Evolutionary conservation across 257 asterid species (phyloP), one percentile per base, ranked within the genome.

Genomic region (Haberlea rhodopensis): DNA sequence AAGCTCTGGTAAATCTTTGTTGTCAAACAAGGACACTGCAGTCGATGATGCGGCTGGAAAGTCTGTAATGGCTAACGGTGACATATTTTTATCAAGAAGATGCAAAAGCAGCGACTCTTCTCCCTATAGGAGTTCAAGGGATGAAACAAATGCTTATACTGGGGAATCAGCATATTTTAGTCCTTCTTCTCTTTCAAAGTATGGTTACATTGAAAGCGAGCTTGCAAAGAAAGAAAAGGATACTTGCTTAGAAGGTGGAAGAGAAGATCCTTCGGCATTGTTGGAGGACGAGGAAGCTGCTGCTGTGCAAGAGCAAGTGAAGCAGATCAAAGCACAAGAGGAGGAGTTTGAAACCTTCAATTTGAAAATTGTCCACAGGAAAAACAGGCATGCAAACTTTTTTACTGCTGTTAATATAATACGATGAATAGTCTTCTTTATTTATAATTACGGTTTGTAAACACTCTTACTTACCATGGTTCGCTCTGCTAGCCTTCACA

Each of bases 281-380:
- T 54, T 89, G 73, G 99, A 92, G 81, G 99, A 94, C 29, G 97
- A 94, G 63, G 99, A 94, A 78, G 94, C 92, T 77, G 84, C 84
- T 76, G 97, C 95, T 62, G 99, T 94, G 57, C 97, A 90, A 74
- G 99, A 94, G 79, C 99, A 94, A 73, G 97, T 94, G 73, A 87
- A 81, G 77, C 99, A 94, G 79, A 94, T 94, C 66, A 90, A 86
- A 82, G 91, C 96, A 40, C 99, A 94, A 73, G 99, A 94, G 85
- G 97, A 87, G 27, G 99, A 94, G 71, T 94, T 90, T 64, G 99
- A 94, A 76, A 90, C 99, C 63, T 94, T 94, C 54, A 80, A 86
- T 59, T 85, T 94, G 75, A 94, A 90, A 81, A 94, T 94, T 67
- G 87, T 94, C 74, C 99, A 94, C 79, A 59, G 99, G 79, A 94